These are phyloP conservation scores for Colletotrichum limetticola DNA, from an alignment of 2,329 filamentous ascomycete species.

Conservation along the genomic window DNA sequence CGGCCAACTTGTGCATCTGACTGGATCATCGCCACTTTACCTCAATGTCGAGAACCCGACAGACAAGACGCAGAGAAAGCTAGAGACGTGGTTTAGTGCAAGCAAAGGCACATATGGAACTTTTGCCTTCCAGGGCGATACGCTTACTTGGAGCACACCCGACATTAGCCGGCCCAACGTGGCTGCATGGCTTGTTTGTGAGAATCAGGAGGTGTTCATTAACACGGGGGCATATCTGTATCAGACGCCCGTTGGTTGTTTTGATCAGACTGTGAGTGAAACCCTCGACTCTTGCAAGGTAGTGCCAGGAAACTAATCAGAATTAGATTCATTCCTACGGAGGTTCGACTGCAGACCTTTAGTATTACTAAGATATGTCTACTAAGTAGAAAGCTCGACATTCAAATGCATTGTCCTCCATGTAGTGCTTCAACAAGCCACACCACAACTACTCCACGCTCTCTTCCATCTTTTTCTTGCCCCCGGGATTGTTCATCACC, in stretches of 20 bases:
- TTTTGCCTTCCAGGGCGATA: constrained; percentile 68
- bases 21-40: constrained; percentile 54
- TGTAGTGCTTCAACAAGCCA: background rate
- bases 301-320: background rate
- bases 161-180: constrained; percentile 63
- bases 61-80: constrained; percentile 56
- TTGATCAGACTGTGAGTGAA: constrained; percentile 65
- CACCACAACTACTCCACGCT: background rate
- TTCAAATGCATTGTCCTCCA: background rate
- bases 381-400: background rate
- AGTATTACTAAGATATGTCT: background rate
- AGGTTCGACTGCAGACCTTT: constrained; percentile 32
- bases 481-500: background rate
- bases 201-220: constrained; percentile 61
- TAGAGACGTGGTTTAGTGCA: constrained; percentile 62
- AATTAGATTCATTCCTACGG: constrained; percentile 34
- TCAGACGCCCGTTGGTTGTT: constrained; percentile 66
- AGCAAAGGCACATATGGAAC: constrained; percentile 64
- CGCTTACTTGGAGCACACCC: constrained; percentile 62
- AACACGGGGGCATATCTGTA: constrained; percentile 70
- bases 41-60: constrained; percentile 58
- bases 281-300: background rate
- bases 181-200: constrained; percentile 69
- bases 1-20: constrained; percentile 66
- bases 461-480: background rate